Percentiles rank a stretch among this genome's conserved stretches.
phyloP scores from a whole-genome alignment of 179 eudicot genomes.

The Gypsophila paniculata region DNA sequence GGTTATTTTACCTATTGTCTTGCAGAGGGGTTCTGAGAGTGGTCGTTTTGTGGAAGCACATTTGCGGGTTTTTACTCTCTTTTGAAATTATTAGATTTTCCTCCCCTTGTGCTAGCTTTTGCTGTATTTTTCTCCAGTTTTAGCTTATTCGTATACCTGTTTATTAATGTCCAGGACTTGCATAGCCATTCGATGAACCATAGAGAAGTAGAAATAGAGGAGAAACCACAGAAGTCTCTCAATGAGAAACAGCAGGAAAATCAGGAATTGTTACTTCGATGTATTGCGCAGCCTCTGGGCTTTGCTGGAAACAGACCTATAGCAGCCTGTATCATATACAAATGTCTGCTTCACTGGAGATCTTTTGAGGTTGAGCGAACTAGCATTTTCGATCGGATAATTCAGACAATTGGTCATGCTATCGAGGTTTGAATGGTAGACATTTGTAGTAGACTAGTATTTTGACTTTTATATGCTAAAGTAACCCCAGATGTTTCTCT shows the following conservation, averaged over 20 bases:
- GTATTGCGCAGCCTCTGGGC: slow-evolving; percentile 74
- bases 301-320: slow-evolving; percentile 74
- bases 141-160: not conserved
- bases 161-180: slow-evolving; percentile 48
- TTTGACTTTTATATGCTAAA: not conserved
- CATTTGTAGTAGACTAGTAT: slow-evolving; percentile 7
- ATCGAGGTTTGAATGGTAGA: slow-evolving; percentile 57
- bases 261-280: slow-evolving; percentile 72
- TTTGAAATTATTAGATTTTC: not conserved
- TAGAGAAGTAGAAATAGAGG: slow-evolving; percentile 73
- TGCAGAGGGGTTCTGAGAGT: slow-evolving; percentile 77
- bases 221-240: slow-evolving; percentile 88
- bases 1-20: slow-evolving; percentile 23
- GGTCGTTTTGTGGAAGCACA: slow-evolving; percentile 44
- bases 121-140: not conserved
- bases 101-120: not conserved
- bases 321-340: slow-evolving; percentile 87
- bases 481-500: not conserved
- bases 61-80: slow-evolving; percentile 26
- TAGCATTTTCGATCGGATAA: slow-evolving; percentile 78
- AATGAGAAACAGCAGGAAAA: slow-evolving; percentile 89
- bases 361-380: slow-evolving; percentile 97
- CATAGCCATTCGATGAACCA: slow-evolving; percentile 72
- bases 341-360: slow-evolving; percentile 97
- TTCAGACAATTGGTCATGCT: slow-evolving; percentile 87